Evolutionary conservation across 2,329 filamentous ascomycete genomes (phyloP).

Genomic region (Orbilia javanica): DNA sequence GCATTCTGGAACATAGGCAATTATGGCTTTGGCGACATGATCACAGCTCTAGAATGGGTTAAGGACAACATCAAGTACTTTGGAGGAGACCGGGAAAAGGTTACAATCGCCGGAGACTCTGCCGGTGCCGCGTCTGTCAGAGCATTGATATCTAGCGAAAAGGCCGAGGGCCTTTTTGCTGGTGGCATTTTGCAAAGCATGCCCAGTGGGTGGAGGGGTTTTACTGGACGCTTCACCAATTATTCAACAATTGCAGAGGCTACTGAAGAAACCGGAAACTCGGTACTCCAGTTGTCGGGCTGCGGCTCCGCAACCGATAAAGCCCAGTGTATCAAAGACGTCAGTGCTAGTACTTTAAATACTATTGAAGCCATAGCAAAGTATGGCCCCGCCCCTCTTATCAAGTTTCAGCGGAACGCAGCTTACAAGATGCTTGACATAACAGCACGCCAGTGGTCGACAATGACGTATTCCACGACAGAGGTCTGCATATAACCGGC

Average conservation of each 20-base stretch:
- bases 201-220: slow-evolving; percentile 20
- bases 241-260: slow-evolving; percentile 26
- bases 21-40: slow-evolving; percentile 75
- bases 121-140: slow-evolving; percentile 69
- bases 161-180: slow-evolving; percentile 10
- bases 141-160: slow-evolving; percentile 1
- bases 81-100: slow-evolving; percentile 72
- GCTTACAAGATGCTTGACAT: neutral
- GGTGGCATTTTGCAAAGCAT: slow-evolving; percentile 37
- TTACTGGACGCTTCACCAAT: slow-evolving; percentile 4
- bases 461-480: slow-evolving; percentile 6
- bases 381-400: neutral
- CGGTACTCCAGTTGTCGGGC: slow-evolving; percentile 5
- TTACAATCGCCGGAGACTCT: slow-evolving; percentile 74
- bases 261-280: neutral
- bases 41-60: slow-evolving; percentile 73
- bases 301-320: slow-evolving; percentile 10
- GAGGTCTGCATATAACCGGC: slow-evolving; percentile 61
- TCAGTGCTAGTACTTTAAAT: slow-evolving; percentile 17
- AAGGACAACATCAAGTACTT: slow-evolving; percentile 72
- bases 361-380: neutral
- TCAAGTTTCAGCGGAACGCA: too few relatives aligned
- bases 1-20: slow-evolving; percentile 64
- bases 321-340: slow-evolving; percentile 13
- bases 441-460: slow-evolving; percentile 61